Evolutionary conservation across 495 filamentous ascomycete genomes (phyloP), one percentile per base, ranked within the genome.

Genomic region (Saxophila tyrrhenica): DNA sequence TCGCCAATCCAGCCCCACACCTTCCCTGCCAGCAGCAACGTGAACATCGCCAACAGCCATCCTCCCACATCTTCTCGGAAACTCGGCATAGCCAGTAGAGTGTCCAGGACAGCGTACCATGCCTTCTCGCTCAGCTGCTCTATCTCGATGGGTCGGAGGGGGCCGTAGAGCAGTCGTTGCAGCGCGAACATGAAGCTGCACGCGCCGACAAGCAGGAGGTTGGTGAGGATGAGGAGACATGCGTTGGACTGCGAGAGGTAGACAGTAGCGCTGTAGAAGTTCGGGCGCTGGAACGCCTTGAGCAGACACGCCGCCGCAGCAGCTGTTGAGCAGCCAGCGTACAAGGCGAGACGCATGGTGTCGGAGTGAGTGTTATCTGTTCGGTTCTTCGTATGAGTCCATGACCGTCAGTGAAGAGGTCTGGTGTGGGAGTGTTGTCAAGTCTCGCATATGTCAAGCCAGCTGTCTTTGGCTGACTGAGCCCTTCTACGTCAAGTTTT

Each of bases 1-100:
- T 94, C 90, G 24, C 87, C 87, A 59, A 98, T 94, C 94, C 94
- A 98, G 25, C 87, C 87, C 87, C 94, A 97, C 42, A 97, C 89
- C 69, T 95, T 96, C 42, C 88, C 89, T 24, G 85, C 86, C 44
- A 97, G 75, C n/a, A 97, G 76, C 35, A 81, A 81, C 16, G 92
- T 85, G 64, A 97, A 96, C 91, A 97, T 97, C 59, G 92, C 79
- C 48, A 97, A 69, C 63, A 97, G 95, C 80, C 87, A 94, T 24
- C 80, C 84, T 44, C 94, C 94, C 29, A 97, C 78, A 65, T 95
- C 87, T 51, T 95, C 92, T 20, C 92, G 78, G 67, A 98, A 98
- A 59, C 95, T 95, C n/a, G 91, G 95, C 91, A 97, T 96, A 16
- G 94, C 92, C 39, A 98, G 77, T 67, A 87, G 90, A 58, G 92